Percentiles rank a stretch among this genome's conserved stretches.
phyloP scores from a whole-genome alignment of 2,329 filamentous ascomycete genomes.

The Pseudonectria buxi region DNA sequence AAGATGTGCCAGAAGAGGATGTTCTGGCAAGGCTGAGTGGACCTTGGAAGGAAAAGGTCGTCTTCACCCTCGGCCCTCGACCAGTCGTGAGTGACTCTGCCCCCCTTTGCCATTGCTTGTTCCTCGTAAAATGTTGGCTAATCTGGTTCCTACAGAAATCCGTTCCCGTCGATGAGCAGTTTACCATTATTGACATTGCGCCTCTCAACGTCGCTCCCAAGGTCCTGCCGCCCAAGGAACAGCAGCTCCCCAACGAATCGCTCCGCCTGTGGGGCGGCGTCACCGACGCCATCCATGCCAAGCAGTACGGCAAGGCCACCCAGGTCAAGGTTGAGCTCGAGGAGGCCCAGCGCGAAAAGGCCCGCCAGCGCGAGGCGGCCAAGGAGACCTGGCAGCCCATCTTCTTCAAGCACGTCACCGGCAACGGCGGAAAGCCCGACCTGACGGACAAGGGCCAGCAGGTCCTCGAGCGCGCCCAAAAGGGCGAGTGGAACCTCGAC shows the following conservation, averaged over 20 bases:
- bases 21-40: slow-evolving; percentile 77
- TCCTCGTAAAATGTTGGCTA: slow-evolving; percentile 3
- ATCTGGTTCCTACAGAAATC: slow-evolving; percentile 25
- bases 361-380: slow-evolving; percentile 66
- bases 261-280: slow-evolving; percentile 82
- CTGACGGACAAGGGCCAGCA: slow-evolving; percentile 47
- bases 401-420: slow-evolving; percentile 66
- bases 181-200: slow-evolving; percentile 78
- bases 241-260: slow-evolving; percentile 84
- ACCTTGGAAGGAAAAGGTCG: slow-evolving; percentile 70
- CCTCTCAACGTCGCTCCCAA: slow-evolving; percentile 77
- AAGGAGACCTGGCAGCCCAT: slow-evolving; percentile 73
- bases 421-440: slow-evolving; percentile 49
- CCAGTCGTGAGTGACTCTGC: slow-evolving; percentile 47
- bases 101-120: not conserved
- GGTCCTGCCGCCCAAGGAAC: slow-evolving; percentile 65
- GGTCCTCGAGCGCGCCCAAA: slow-evolving; percentile 46
- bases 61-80: slow-evolving; percentile 54
- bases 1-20: slow-evolving; percentile 80
- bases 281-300: slow-evolving; percentile 74
- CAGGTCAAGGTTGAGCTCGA: slow-evolving; percentile 85
- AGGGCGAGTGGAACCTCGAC: slow-evolving; percentile 44
- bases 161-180: slow-evolving; percentile 52
- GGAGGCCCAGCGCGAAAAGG: slow-evolving; percentile 80
- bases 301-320: slow-evolving; percentile 80